These are phyloP conservation scores for Geotrichum restrictum DNA, from an alignment of 1,139 yeast species.

Conservation along the genomic window DNA sequence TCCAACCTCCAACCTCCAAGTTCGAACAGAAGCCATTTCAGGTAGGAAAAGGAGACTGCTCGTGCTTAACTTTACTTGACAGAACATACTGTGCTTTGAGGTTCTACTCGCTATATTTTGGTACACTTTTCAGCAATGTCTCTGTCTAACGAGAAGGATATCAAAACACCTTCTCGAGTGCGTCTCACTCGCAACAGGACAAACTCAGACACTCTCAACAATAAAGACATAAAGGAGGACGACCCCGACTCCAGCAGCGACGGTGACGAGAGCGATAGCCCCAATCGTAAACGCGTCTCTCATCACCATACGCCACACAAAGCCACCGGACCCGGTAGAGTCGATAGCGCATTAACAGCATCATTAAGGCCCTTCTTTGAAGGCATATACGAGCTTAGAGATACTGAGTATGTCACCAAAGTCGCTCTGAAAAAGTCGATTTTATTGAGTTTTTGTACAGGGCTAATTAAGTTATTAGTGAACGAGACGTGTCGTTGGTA, in stretches of 20 bases:
- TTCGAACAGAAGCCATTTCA: background rate
- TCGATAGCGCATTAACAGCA: slow-evolving; percentile 13
- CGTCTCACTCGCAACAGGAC: slow-evolving; percentile 12
- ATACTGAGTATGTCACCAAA: slow-evolving; percentile 24
- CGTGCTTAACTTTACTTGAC: too few species aligned
- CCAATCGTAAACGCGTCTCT: background rate
- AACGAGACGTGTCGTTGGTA: slow-evolving; percentile 37
- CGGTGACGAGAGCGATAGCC: slow-evolving; percentile 7
- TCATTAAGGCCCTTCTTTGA: slow-evolving; percentile 32
- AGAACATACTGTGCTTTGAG: too few species aligned
- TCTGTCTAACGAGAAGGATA: slow-evolving; percentile 4
- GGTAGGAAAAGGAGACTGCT: background rate
- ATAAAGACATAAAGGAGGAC: slow-evolving; percentile 1
- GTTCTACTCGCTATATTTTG: too few species aligned
- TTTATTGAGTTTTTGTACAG: background rate
- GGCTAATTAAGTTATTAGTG: slow-evolving; percentile 22
- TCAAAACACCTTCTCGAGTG: slow-evolving; percentile 9
- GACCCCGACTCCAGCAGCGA: slow-evolving; percentile 4
- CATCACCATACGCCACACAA: background rate
- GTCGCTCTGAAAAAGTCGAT: too few species aligned
- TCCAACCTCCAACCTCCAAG: background rate
- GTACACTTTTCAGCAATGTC: background rate
- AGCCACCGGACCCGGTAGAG: slow-evolving; percentile 4
- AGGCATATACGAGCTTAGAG: slow-evolving; percentile 35
- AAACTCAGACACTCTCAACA: background rate